A percentile compares a stretch with the other conserved stretches of the same genome.
phyloP scores from a whole-genome alignment of 2,329 filamentous ascomycete species.

The Rutstroemia sp. region DNA sequence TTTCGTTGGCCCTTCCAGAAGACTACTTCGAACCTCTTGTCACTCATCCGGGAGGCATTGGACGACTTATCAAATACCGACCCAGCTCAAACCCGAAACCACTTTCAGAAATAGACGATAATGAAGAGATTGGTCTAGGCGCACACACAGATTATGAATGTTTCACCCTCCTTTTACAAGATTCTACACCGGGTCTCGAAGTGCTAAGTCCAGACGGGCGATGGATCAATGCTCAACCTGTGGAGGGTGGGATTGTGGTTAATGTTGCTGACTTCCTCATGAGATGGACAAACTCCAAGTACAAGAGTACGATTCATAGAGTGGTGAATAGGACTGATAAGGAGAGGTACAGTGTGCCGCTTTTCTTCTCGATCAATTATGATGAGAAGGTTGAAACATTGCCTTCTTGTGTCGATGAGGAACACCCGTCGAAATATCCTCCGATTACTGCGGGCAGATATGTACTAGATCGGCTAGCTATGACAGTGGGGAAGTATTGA shows the following conservation, averaged over 20 bases:
- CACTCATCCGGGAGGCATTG: constrained; percentile 36
- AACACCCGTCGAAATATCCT: constrained; percentile 23
- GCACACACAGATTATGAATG: constrained; percentile 51
- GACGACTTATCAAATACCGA: constrained; percentile 43
- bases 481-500: constrained; percentile 21
- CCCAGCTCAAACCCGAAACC: constrained; percentile 30
- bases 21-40: constrained; percentile 35
- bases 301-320: constrained; percentile 46
- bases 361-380: constrained; percentile 39
- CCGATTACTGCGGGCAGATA: constrained; percentile 27
- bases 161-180: constrained; percentile 48
- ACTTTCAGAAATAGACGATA: constrained; percentile 22
- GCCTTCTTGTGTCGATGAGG: constrained; percentile 23
- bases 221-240: constrained; percentile 39
- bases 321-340: constrained; percentile 44
- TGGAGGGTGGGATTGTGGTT: constrained; percentile 41
- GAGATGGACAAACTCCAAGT: constrained; percentile 44
- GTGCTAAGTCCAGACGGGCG: constrained; percentile 39
- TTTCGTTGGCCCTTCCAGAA: constrained; percentile 35
- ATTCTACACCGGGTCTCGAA: constrained; percentile 42
- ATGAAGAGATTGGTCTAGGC: constrained; percentile 31
- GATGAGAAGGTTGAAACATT: constrained; percentile 27
- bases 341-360: constrained; percentile 48
- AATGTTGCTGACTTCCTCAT: constrained; percentile 44
- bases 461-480: constrained; percentile 23